A percentile compares a stretch with the other conserved stretches of the same genome.
Conservation (phyloP, 179 eudicot genomes). For the Spergularia azorica region DNA sequence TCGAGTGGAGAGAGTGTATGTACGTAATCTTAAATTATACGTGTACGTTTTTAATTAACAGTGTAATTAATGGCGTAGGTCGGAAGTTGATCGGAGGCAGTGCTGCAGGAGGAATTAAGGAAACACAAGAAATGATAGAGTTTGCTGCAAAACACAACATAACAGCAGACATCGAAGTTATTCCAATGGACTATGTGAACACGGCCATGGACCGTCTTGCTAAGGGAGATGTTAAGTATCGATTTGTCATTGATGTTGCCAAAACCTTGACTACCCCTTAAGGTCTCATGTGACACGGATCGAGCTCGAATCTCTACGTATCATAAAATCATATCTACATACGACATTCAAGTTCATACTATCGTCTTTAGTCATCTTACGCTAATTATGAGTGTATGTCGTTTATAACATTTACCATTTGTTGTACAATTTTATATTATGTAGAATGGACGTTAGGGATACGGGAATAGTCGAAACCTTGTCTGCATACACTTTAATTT, state of each 20-base stretch:
- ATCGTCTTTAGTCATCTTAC: too few species aligned
- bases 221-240: conserved; percentile 24
- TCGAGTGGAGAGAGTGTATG: too few species aligned
- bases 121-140: conserved; percentile 25
- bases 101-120: conserved; percentile 30
- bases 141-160: conserved; percentile 30
- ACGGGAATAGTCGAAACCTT: too few species aligned
- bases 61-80: conserved; percentile 2
- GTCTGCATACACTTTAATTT: too few species aligned
- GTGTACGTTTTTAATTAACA: not conserved
- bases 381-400: too few species aligned
- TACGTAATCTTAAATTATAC: too few species aligned
- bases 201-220: conserved; percentile 29
- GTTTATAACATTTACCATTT: too few species aligned
- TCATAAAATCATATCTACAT: not conserved
- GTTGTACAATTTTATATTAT: too few species aligned
- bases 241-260: conserved; percentile 23
- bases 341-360: too few species aligned
- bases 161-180: conserved; percentile 27
- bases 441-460: too few species aligned
- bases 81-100: conserved; percentile 32
- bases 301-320: not conserved
- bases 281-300: not conserved
- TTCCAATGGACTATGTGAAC: conserved; percentile 23
- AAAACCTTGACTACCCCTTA: not conserved